Evolutionary conservation across 1,139 yeast genomes (phyloP).

Genomic region (Lodderomyces oxycetoniae): DNA sequence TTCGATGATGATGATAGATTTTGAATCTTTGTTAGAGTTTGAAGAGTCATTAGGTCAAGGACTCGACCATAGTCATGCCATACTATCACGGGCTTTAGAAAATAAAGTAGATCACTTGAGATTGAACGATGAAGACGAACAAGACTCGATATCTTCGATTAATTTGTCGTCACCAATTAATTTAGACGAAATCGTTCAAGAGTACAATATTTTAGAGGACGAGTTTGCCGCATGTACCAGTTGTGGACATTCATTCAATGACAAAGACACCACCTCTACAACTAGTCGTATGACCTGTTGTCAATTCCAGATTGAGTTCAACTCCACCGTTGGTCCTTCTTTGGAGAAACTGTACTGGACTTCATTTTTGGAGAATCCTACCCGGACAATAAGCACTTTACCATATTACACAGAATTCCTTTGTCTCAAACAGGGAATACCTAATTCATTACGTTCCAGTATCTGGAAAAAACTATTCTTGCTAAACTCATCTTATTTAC

Average conservation of each 20-base stretch:
- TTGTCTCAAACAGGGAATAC: constrained; percentile 39
- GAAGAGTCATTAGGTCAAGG: constrained; percentile 36
- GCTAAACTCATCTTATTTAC: constrained; percentile 28
- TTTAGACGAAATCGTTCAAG: constrained; percentile 2
- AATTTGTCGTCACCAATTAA: not conserved
- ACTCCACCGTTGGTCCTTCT: constrained; percentile 13
- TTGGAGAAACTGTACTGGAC: constrained; percentile 45
- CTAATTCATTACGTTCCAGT: constrained; percentile 32
- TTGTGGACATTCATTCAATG: constrained; percentile 17
- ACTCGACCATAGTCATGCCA: not conserved
- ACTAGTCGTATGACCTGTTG: constrained; percentile 14
- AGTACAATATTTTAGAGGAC: constrained; percentile 28
- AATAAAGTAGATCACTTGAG: not conserved
- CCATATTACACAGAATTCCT: constrained; percentile 45
- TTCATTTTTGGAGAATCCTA: constrained; percentile 41
- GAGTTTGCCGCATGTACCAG: constrained; percentile 33
- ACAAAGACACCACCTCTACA: constrained; percentile 2
- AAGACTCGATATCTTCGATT: not conserved
- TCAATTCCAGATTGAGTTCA: constrained; percentile 4
- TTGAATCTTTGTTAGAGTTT: constrained; percentile 38
- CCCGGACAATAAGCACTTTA: constrained; percentile 41
- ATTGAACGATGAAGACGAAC: not conserved
- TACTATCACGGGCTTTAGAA: constrained; percentile 1
- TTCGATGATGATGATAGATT: constrained; percentile 19
- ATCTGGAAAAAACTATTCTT: constrained; percentile 37